Percentiles rank a stretch among this genome's conserved stretches.
Conservation (phyloP, 1,139 yeast species). For the Kodamaea plutei region DNA sequence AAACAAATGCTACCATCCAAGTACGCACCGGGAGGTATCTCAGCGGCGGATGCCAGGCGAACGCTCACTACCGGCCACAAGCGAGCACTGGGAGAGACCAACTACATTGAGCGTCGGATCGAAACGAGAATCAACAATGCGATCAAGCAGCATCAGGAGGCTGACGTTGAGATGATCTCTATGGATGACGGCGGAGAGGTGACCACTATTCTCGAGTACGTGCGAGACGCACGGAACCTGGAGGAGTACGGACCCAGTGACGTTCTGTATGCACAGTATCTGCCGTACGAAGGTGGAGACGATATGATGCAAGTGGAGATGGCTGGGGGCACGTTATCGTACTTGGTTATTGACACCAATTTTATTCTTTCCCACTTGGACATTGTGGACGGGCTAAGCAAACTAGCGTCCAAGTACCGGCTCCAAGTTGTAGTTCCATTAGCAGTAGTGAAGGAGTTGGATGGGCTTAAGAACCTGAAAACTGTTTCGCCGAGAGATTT, state of each 20-base stretch:
- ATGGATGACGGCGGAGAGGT: constrained; percentile 47
- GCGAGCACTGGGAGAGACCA: constrained; percentile 16
- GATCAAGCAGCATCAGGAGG: constrained; percentile 11
- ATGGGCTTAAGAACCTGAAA: constrained; percentile 60
- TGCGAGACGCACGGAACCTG: constrained; percentile 12
- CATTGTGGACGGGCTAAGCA: constrained; percentile 48
- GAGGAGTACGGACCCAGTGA: too few relatives aligned
- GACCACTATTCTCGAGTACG: constrained; percentile 40
- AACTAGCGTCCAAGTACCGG: constrained; percentile 35
- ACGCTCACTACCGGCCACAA: constrained; percentile 32
- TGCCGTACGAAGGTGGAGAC: too few relatives aligned
- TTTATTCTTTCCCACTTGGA: constrained; percentile 64
- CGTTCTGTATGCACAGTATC: neutral
- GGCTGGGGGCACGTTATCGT: constrained; percentile 25
- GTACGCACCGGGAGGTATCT: constrained; percentile 42
- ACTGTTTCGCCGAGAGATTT: constrained; percentile 10
- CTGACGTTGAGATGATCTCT: constrained; percentile 52
- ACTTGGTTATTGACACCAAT: constrained; percentile 72
- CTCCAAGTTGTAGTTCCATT: constrained; percentile 62
- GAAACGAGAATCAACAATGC: constrained; percentile 34
- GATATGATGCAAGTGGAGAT: constrained; percentile 1
- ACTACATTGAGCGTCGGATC: constrained; percentile 27
- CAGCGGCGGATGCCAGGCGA: constrained; percentile 22
- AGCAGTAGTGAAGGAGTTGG: constrained; percentile 70
- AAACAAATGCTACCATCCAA: constrained; percentile 42